Percentiles rank a stretch among this genome's conserved stretches.
These are phyloP conservation scores for Xylariaceae sp. DNA, from an alignment of 2,329 filamentous ascomycete genomes.

Conservation along the genomic window DNA sequence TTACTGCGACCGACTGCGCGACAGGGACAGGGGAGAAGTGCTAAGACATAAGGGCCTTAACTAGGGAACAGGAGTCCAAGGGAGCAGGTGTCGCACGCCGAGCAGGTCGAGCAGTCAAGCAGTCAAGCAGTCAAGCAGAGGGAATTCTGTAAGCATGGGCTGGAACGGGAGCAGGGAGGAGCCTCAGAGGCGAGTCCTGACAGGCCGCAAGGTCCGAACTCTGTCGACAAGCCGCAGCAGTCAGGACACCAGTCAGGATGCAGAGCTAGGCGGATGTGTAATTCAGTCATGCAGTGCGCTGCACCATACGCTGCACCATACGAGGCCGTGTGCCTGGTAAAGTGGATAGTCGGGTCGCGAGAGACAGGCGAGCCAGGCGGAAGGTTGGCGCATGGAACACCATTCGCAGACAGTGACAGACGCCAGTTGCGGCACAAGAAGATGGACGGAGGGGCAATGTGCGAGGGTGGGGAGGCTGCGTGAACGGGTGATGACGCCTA, in stretches of 20 bases:
- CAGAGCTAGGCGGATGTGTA: conserved; percentile 17
- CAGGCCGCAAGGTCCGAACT: background rate
- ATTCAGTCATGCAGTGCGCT: conserved; percentile 13
- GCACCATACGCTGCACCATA: background rate
- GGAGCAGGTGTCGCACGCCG: background rate
- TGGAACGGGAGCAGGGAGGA: conserved; percentile 6
- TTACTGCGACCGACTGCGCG: conserved; percentile 8
- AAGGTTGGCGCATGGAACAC: background rate
- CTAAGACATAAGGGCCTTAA: background rate
- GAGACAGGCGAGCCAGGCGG: background rate
- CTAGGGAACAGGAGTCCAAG: background rate
- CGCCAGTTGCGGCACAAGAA: background rate
- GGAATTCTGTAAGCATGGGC: background rate
- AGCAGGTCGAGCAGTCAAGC: background rate
- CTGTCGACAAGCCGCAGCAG: background rate
- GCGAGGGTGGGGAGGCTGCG: background rate
- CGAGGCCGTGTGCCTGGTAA: conserved; percentile 21
- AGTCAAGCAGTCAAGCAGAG: background rate
- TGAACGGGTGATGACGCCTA: background rate
- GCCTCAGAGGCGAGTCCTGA: background rate
- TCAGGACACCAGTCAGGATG: background rate
- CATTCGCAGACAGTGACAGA: conserved; percentile 2
- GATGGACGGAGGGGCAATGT: conserved; percentile 3
- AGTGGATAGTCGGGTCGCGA: conserved; percentile 16
- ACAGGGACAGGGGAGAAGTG: background rate